phyloP scores from a whole-genome alignment of 1,139 yeast genomes.

The Geotrichum bryndzae region DNA sequence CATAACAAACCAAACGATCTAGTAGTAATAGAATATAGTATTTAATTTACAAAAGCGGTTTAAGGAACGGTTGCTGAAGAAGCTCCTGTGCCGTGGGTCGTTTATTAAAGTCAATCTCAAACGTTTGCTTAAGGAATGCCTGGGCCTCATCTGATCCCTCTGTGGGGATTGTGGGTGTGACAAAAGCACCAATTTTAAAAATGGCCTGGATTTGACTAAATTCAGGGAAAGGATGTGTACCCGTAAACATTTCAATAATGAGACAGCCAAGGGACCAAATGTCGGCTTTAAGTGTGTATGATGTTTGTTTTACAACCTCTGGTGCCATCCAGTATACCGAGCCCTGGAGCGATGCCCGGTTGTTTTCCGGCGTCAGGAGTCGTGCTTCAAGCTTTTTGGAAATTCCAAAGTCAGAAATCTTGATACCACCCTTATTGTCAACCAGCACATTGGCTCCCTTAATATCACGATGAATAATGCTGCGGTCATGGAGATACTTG shows the following conservation, averaged over 20 bases:
- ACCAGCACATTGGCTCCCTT: slow-evolving; percentile 90
- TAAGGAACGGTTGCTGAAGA: slow-evolving; percentile 48
- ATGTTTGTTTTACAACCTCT: slow-evolving; percentile 87
- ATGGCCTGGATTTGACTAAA: slow-evolving; percentile 95
- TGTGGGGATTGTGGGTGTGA: slow-evolving; percentile 70
- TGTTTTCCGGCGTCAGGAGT: slow-evolving; percentile 33
- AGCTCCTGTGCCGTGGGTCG: slow-evolving; percentile 72
- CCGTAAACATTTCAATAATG: slow-evolving; percentile 89
- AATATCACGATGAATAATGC: slow-evolving; percentile 84
- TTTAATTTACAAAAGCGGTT: slow-evolving; percentile 6
- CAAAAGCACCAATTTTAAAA: slow-evolving; percentile 81
- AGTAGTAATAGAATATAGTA: background rate
- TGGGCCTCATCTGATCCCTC: slow-evolving; percentile 63
- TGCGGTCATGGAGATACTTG: slow-evolving; percentile 71
- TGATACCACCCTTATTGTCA: slow-evolving; percentile 85
- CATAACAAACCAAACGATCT: too few species aligned
- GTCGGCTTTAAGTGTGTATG: slow-evolving; percentile 84
- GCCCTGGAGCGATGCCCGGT: slow-evolving; percentile 85
- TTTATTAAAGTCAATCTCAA: slow-evolving; percentile 65
- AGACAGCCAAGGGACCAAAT: slow-evolving; percentile 95
- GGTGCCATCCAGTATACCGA: slow-evolving; percentile 99
- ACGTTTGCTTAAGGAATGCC: slow-evolving; percentile 59
- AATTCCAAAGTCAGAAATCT: slow-evolving; percentile 91
- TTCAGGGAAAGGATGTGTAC: slow-evolving; percentile 89
- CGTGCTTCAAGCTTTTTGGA: slow-evolving; percentile 61